A percentile compares a stretch with the other conserved stretches of the same genome.
These are phyloP conservation scores for Apiospora pterosperma DNA, from an alignment of 2,329 filamentous ascomycete genomes.

Conservation along the genomic window DNA sequence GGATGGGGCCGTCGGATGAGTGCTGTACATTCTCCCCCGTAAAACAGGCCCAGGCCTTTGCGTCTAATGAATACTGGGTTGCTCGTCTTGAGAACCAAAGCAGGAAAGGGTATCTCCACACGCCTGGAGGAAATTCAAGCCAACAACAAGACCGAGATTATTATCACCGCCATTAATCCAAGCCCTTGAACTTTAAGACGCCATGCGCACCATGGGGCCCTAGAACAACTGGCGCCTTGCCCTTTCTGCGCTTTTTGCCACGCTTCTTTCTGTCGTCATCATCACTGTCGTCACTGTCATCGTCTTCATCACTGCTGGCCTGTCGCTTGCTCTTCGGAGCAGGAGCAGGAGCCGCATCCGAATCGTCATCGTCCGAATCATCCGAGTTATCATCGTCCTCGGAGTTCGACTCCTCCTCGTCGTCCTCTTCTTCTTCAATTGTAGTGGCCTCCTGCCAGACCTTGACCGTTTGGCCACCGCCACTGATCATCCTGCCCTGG, in stretches of 20 bases:
- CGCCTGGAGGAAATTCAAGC: background rate
- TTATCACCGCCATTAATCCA: slow-evolving; percentile 19
- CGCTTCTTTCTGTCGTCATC: slow-evolving; percentile 38
- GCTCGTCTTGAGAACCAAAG: background rate
- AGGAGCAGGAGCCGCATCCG: slow-evolving; percentile 27
- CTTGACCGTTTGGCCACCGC: slow-evolving; percentile 81
- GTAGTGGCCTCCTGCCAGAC: slow-evolving; percentile 75
- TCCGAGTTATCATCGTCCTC: slow-evolving; percentile 44
- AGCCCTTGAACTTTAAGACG: slow-evolving; percentile 45
- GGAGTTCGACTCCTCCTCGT: slow-evolving; percentile 35
- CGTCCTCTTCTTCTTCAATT: slow-evolving; percentile 40
- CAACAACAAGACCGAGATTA: background rate
- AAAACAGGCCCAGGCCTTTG: background rate
- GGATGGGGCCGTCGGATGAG: background rate
- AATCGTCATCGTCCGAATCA: slow-evolving; percentile 43
- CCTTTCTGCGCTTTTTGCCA: slow-evolving; percentile 42
- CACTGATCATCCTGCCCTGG: slow-evolving; percentile 81
- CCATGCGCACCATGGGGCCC: slow-evolving; percentile 50
- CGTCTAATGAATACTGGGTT: background rate
- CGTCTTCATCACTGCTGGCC: slow-evolving; percentile 36
- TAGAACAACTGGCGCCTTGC: slow-evolving; percentile 35
- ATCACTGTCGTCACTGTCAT: slow-evolving; percentile 38
- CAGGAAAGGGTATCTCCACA: background rate
- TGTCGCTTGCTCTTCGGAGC: slow-evolving; percentile 30
- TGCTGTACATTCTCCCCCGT: background rate